Conservation (phyloP, 164 flowering plant species). For the Chloranthus sessilifolius region DNA sequence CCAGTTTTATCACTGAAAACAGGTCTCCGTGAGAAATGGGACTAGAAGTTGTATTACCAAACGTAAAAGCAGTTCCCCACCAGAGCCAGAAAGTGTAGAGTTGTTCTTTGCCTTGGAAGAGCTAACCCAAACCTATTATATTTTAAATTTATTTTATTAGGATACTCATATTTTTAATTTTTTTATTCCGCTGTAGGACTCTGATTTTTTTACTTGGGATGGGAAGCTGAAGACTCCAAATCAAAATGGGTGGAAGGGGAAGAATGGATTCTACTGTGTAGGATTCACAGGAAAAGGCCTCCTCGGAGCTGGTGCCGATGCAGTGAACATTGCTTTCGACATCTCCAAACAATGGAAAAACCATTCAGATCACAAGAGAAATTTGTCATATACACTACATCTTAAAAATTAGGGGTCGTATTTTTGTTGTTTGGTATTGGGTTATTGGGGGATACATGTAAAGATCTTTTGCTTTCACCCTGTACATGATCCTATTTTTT, state of each 20-base stretch:
- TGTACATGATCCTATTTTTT: too few relatives aligned
- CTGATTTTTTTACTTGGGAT: constrained; percentile 46
- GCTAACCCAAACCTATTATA: too few relatives aligned
- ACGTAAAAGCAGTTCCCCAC: too few relatives aligned
- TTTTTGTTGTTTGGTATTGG: too few relatives aligned
- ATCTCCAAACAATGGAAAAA: constrained; percentile 56
- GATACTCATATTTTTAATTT: neutral
- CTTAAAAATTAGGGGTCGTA: too few relatives aligned
- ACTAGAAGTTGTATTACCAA: too few relatives aligned
- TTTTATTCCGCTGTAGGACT: constrained; percentile 40
- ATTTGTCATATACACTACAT: neutral
- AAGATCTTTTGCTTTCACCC: too few relatives aligned
- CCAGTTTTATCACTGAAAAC: too few relatives aligned
- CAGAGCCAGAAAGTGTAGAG: neutral
- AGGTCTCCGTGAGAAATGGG: too few relatives aligned
- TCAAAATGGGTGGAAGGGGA: constrained; percentile 71
- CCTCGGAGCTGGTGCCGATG: constrained; percentile 63
- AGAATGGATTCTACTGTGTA: constrained; percentile 59
- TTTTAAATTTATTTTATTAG: neutral
- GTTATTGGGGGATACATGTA: too few relatives aligned
- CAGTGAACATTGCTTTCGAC: constrained; percentile 53
- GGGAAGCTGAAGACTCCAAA: constrained; percentile 55
- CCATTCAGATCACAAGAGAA: constrained; percentile 4
- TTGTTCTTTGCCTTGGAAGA: too few relatives aligned
- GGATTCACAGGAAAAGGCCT: constrained; percentile 75